Evolutionary conservation across 306 rosid species (phyloP), one percentile per base, ranked within the genome.

Genomic region (Urtica urens): DNA sequence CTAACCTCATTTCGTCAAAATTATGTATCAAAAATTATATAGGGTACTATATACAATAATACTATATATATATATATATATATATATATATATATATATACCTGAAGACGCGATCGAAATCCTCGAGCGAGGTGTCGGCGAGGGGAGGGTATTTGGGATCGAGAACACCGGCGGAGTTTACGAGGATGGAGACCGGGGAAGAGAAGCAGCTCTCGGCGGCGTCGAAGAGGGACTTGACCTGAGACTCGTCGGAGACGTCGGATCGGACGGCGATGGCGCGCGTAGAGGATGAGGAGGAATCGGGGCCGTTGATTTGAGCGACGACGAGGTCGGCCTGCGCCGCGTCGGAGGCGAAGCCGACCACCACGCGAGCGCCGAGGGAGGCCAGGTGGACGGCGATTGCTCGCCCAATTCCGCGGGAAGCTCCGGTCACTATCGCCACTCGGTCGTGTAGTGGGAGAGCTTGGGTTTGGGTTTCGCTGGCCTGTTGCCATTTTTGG

Each of bases 341-440:
- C 0, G 69, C 59, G 46, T 48, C 60, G 3, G 72, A 54, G 27
- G 69, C 59, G 35, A 68, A 72, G 54, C 72, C 72, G 48, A 72
- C 18, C 2, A 62, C 67, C 1, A 77, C 72, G 18, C 27, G 65
- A 24, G 79, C 79, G 28, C 79, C 83, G 0, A 72, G 71, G 9
- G 77, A 77, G 46, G 65, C 74, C 20, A 77, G 77, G 52, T 77
- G 77, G 53, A 43, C 18, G 55, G 76, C 76, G 22, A 77, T 69
- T 18, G 59, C 74, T 15, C 71, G 53, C n/a, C 77, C 83, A 4
- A 77, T 65, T 14, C 83, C 83, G 1, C 83, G 66, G 2, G 79
- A 72, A 8, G 68, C 66, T 11, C 83, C 83, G 5, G 79, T 77
- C 5, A 72, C 63, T 10, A 77, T 58, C 29, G 79, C 77, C 1